Percentiles rank a stretch among this genome's conserved stretches.
Evolutionary conservation across 257 asterid genomes (phyloP).

Genomic region (Ehretia macrophylla): DNA sequence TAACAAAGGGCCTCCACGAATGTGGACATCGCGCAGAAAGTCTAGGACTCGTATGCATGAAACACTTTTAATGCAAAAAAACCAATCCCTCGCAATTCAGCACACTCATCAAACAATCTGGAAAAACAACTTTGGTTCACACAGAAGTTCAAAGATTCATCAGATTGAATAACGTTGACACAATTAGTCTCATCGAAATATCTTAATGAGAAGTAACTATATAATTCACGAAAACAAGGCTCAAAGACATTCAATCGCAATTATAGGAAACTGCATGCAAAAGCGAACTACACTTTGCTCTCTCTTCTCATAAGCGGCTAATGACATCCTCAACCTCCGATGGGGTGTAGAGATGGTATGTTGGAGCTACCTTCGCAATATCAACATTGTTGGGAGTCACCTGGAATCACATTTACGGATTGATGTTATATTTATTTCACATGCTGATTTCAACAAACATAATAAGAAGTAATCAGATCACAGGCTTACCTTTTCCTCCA

Average conservation of each 20-base stretch:
- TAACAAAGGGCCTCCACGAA: no score
- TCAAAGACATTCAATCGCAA: neutral
- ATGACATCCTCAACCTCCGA: slow-evolving; percentile 83
- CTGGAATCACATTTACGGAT: slow-evolving; percentile 27
- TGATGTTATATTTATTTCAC: neutral
- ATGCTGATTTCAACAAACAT: neutral
- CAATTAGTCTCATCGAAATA: neutral
- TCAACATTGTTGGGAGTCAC: slow-evolving; percentile 91
- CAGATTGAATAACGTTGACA: neutral
- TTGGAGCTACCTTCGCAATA: slow-evolving; percentile 82
- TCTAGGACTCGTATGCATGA: no score
- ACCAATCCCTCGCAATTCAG: neutral
- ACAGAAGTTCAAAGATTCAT: neutral
- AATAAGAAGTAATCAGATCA: neutral
- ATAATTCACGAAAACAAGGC: neutral
- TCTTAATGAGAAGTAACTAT: neutral
- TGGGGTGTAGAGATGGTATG: slow-evolving; percentile 78
- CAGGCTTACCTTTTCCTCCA: slow-evolving; percentile 76
- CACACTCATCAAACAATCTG: neutral
- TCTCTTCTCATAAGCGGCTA: slow-evolving; percentile 44
- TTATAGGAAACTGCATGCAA: neutral
- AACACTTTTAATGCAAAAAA: no score
- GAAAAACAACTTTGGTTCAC: neutral
- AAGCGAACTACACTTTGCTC: neutral
- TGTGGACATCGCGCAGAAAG: no score